These are phyloP conservation scores for Metschnikowia drakensbergensis DNA, from an alignment of 805 yeast genomes.

Conservation along the genomic window DNA sequence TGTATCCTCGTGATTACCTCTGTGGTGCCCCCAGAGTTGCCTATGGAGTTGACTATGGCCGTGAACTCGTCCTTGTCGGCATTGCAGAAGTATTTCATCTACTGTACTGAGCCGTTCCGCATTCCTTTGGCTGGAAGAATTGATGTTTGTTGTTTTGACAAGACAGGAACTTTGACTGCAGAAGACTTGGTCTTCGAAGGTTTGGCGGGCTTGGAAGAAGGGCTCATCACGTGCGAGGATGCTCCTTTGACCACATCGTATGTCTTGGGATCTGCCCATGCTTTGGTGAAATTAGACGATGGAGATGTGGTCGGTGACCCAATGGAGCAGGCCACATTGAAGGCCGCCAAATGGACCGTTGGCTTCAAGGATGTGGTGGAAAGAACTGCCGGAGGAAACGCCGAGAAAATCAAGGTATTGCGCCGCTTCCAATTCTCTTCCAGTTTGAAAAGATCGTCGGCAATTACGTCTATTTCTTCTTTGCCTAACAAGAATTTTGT, in stretches of 20 bases:
- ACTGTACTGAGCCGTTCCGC: slow-evolving; percentile 98
- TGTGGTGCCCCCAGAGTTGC: slow-evolving; percentile 98
- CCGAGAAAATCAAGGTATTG: slow-evolving; percentile 60
- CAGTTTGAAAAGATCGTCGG: slow-evolving; percentile 90
- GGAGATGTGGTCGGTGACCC: slow-evolving; percentile 99
- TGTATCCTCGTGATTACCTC: slow-evolving; percentile 95
- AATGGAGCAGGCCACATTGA: slow-evolving; percentile 95
- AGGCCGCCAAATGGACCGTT: slow-evolving; percentile 81
- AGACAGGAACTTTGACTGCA: slow-evolving; percentile 96
- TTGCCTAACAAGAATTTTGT: slow-evolving; percentile 53
- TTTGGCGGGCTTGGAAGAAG: slow-evolving; percentile 69
- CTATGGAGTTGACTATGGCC: slow-evolving; percentile 98
- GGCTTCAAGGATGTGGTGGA: slow-evolving; percentile 70
- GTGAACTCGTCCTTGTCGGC: slow-evolving; percentile 90
- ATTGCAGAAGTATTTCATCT: slow-evolving; percentile 79
- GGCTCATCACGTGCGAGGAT: slow-evolving; percentile 50
- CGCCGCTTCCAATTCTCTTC: slow-evolving; percentile 98
- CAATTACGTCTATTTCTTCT: slow-evolving; percentile 59
- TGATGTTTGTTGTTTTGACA: slow-evolving; percentile 97
- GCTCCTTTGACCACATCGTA: slow-evolving; percentile 67
- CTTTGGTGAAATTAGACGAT: slow-evolving; percentile 87
- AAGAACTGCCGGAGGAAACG: slow-evolving; percentile 32
- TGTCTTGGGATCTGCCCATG: slow-evolving; percentile 93
- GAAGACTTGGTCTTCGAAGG: slow-evolving; percentile 97
- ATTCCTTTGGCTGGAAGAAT: slow-evolving; percentile 97